phyloP scores from a whole-genome alignment of 2,329 filamentous ascomycete genomes.

The Pseudopyricularia cyperi region DNA sequence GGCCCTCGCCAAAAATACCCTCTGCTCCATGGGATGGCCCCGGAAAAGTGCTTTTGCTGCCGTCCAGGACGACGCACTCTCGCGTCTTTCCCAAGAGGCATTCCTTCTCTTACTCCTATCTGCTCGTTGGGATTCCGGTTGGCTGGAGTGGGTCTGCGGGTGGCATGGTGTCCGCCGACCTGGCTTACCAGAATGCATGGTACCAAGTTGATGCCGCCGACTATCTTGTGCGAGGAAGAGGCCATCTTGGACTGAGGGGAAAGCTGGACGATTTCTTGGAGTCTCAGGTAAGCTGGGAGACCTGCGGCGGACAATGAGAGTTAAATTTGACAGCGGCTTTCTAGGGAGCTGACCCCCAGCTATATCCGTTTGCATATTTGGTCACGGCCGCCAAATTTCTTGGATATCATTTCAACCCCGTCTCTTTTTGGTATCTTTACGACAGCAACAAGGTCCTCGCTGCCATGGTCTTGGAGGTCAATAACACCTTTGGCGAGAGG shows the following conservation, averaged over 20 bases:
- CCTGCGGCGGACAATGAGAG: neutral
- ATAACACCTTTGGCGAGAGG: constrained; percentile 64
- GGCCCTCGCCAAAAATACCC: neutral
- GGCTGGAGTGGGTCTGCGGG: constrained; percentile 43
- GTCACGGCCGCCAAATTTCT: constrained; percentile 58
- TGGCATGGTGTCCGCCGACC: constrained; percentile 38
- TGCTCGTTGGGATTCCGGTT: constrained; percentile 55
- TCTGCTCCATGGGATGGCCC: constrained; percentile 11
- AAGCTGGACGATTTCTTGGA: constrained; percentile 50
- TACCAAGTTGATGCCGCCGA: constrained; percentile 46
- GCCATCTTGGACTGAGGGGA: constrained; percentile 39
- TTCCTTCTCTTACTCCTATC: constrained; percentile 57
- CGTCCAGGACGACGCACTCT: constrained; percentile 51
- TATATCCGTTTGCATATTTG: constrained; percentile 57
- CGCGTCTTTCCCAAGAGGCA: constrained; percentile 56
- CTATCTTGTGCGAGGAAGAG: constrained; percentile 43
- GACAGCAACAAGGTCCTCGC: constrained; percentile 39
- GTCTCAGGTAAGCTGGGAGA: constrained; percentile 31
- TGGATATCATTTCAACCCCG: constrained; percentile 61
- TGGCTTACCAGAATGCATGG: constrained; percentile 27
- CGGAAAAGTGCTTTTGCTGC: constrained; percentile 42
- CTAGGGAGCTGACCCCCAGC: constrained; percentile 42
- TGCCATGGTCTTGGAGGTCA: constrained; percentile 60
- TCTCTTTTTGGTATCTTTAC: constrained; percentile 73
- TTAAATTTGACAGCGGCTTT: neutral